Base-by-base conservation (phyloP, 2,329 filamentous ascomycete species). In the Camillea tinctor region DNA sequence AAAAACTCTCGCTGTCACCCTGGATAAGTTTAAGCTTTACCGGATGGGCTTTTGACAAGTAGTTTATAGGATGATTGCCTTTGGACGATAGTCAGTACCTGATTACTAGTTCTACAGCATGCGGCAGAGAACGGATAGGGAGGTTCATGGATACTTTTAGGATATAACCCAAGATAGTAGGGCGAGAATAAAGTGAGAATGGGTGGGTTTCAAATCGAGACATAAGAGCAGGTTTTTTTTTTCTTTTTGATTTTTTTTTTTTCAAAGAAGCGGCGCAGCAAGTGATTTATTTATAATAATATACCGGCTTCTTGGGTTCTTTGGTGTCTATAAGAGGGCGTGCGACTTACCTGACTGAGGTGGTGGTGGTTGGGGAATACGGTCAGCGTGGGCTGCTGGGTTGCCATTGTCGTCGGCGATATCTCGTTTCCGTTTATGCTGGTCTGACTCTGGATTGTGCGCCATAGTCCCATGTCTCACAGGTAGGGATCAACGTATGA, bases 1-100 rank as follows among this genome's bases (percentile, higher is more conserved):
- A 84, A 69, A 96, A 89, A 11, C 85, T 89, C 69, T 93, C 91
- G 58, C 72, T 69, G 59, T 86, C 83, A 40, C 81, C 81, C 57
- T 84, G 80, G 52, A 87, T 76, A 50, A 87, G 75, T 55, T 73
- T 77, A 49, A 86, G 72, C 58, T 77, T 80, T 21, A 78, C 75
- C n/a, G 71, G 54, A 54, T 74, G 77, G 19, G 77, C 73, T 60
- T 76, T 80, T 15, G 79, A 75, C 49, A 85, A 71, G 69, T 85
- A 87, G 62, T 86, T 85, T 69, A 86, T 84, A 54, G 78, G 76
- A 36, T 63, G 61, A 60, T 69, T 69, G 66, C 70, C 70, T 73
- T n/a, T 76, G 55, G 66, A 72, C 64, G 52, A 49, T 56, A 22
- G 66, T 68, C 52, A 70, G 68, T 58, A 54, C 40, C 50, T 24